These are phyloP conservation scores for Agroathelia rolfsii DNA, from an alignment of 1,284 basidiomycete species.

Conservation along the genomic window DNA sequence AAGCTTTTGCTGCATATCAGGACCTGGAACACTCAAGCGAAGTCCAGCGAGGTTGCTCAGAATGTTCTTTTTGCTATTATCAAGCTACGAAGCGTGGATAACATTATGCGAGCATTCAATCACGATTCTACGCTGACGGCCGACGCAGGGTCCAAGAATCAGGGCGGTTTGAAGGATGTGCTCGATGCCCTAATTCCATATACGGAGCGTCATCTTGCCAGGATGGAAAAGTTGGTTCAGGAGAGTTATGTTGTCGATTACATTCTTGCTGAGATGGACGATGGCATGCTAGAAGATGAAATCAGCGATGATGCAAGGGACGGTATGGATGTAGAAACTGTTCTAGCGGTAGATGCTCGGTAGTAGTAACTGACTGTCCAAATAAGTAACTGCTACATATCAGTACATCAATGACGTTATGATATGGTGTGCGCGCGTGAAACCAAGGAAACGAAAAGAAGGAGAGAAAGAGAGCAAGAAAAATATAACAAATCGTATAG, in stretches of 20 bases:
- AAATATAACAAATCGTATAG: too few relatives aligned
- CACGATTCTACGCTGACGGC: constrained; percentile 27
- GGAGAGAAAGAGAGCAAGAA: too few relatives aligned
- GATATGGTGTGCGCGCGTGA: too few relatives aligned
- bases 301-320: constrained; percentile 30
- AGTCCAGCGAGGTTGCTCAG: constrained; percentile 84
- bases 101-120: constrained; percentile 65
- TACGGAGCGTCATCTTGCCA: constrained; percentile 82
- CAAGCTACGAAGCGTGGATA: constrained; percentile 63
- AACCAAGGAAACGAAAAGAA: too few relatives aligned
- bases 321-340: constrained; percentile 34
- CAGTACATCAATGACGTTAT: too few relatives aligned
- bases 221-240: constrained; percentile 82
- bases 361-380: not conserved
- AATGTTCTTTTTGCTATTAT: constrained; percentile 76
- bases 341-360: constrained; percentile 1
- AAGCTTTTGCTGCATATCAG: constrained; percentile 77
- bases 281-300: constrained; percentile 47
- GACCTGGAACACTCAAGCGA: constrained; percentile 90
- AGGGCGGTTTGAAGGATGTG: constrained; percentile 50
- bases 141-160: constrained; percentile 14
- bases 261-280: constrained; percentile 88
- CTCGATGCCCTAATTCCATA: constrained; percentile 87
- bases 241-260: constrained; percentile 94
- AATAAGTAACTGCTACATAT: constrained; percentile 3